Conservation (phyloP, 2,329 filamentous ascomycete species). For the Colletotrichum acutatum region DNA sequence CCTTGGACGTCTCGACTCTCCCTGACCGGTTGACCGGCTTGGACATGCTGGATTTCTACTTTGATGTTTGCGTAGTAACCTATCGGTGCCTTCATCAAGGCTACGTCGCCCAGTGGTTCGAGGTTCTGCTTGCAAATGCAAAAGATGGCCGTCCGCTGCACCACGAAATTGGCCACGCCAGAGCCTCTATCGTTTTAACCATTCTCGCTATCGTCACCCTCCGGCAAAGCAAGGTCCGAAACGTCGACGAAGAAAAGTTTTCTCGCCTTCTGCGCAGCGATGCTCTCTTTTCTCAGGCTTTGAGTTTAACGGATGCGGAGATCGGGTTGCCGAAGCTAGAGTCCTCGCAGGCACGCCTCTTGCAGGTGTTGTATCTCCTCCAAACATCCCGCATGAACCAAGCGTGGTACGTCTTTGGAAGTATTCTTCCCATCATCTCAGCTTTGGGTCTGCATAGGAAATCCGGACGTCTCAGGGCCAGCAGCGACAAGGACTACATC, state of each 20-base stretch:
- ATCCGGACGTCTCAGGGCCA: conserved; percentile 20
- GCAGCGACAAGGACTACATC: conserved; percentile 51
- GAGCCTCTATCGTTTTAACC: conserved; percentile 58
- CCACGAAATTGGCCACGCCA: conserved; percentile 53
- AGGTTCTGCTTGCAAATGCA: conserved; percentile 49
- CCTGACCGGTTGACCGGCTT: conserved; percentile 35
- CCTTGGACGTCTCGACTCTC: conserved; percentile 31
- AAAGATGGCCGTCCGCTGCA: conserved; percentile 48
- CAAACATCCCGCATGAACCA: conserved; percentile 69
- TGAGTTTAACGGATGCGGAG: conserved; percentile 53
- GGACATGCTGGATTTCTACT: conserved; percentile 56
- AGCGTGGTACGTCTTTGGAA: conserved; percentile 71
- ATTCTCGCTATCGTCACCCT: conserved; percentile 61
- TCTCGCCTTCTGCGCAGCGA: conserved; percentile 39
- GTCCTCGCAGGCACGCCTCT: conserved; percentile 66
- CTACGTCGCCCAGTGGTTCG: conserved; percentile 59
- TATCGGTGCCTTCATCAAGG: conserved; percentile 67
- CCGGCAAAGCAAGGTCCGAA: conserved; percentile 51
- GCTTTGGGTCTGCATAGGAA: conserved; percentile 48
- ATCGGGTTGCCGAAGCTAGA: conserved; percentile 64
- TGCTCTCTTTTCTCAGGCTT: conserved; percentile 40
- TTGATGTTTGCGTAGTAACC: conserved; percentile 68
- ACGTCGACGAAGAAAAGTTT: conserved; percentile 2
- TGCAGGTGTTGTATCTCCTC: conserved; percentile 68
- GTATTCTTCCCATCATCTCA: conserved; percentile 62